Conservation (phyloP, 768 basidiomycete species). For the Leccinum variicolor region DNA sequence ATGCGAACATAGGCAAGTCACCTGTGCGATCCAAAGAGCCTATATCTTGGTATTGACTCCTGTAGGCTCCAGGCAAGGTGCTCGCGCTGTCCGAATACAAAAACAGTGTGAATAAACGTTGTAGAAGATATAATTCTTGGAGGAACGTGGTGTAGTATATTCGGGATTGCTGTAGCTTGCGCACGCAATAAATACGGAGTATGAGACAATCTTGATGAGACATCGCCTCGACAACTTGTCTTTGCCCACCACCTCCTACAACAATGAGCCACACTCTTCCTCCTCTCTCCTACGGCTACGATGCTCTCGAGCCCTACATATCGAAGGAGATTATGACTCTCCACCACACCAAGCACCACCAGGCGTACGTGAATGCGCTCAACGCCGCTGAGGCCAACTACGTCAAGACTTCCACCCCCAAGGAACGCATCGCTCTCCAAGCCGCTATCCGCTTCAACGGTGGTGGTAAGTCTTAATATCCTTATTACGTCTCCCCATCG, state of each 20-base stretch:
- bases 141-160: constrained; percentile 1
- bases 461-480: constrained; percentile 58
- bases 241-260: constrained; percentile 2
- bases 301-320: constrained; percentile 95
- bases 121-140: not conserved
- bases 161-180: not conserved
- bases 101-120: not conserved
- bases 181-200: constrained; percentile 9
- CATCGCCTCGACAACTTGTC: not conserved
- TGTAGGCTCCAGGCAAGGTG: constrained; percentile 26
- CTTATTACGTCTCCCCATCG: not conserved
- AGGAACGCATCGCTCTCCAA: constrained; percentile 83
- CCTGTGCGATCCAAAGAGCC: not conserved
- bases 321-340: constrained; percentile 89
- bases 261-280: constrained; percentile 59
- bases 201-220: constrained; percentile 14
- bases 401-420: constrained; percentile 61
- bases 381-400: constrained; percentile 86
- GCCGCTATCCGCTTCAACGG: constrained; percentile 95
- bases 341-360: constrained; percentile 94
- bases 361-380: constrained; percentile 89
- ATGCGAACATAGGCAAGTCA: constrained; percentile 60
- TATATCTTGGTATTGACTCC: constrained; percentile 3
- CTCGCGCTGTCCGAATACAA: constrained; percentile 34
- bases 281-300: constrained; percentile 71